Conservation (phyloP, 768 basidiomycete species). For the Asterophora lycoperdoides region DNA sequence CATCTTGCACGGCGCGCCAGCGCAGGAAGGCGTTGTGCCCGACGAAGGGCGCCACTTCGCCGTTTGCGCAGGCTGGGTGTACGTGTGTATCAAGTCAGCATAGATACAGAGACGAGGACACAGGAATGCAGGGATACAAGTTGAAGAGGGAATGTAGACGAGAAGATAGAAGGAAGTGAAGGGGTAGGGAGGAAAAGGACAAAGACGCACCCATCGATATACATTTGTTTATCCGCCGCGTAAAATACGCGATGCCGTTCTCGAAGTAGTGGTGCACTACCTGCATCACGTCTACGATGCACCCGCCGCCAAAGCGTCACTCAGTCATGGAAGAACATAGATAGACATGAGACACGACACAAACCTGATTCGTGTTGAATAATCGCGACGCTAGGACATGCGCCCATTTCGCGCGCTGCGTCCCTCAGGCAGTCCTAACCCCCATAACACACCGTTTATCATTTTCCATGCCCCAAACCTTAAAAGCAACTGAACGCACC, state of each 20-base stretch:
- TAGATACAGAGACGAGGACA: too few relatives aligned
- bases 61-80: conserved; percentile 63
- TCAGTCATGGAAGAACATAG: too few relatives aligned
- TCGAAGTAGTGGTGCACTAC: conserved; percentile 87
- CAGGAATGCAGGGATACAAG: too few relatives aligned
- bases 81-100: too few relatives aligned
- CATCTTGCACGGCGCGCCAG: conserved; percentile 85
- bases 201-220: conserved; percentile 63
- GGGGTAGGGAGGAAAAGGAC: conserved; percentile 27
- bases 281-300: conserved; percentile 78
- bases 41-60: conserved; percentile 79
- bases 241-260: conserved; percentile 83
- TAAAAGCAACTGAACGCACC: conserved; percentile 17
- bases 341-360: too few relatives aligned
- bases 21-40: conserved; percentile 86
- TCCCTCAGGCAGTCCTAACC: conserved; percentile 79
- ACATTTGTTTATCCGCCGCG: conserved; percentile 69
- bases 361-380: conserved; percentile 77
- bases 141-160: too few relatives aligned
- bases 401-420: conserved; percentile 77
- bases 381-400: conserved; percentile 73
- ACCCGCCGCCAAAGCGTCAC: too few relatives aligned
- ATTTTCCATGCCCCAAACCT: too few relatives aligned
- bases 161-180: neutral
- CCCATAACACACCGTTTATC: too few relatives aligned